Base-by-base conservation (phyloP, 2,329 filamentous ascomycete genomes). In the Aspergillus quadrilineatus region DNA sequence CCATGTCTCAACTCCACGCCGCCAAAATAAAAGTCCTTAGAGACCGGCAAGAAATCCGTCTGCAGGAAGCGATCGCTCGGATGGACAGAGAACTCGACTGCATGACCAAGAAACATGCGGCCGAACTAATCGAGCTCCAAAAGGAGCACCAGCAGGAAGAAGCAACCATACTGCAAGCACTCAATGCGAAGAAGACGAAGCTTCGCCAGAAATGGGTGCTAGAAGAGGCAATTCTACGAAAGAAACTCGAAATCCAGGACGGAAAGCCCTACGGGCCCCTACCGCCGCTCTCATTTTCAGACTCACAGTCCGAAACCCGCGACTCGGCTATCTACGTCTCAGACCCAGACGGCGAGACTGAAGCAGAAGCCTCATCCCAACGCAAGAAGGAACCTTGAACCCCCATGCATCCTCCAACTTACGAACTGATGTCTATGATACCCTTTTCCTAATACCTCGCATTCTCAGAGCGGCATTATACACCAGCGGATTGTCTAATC, bases 11-110 rank as follows among this genome's bases (percentile, higher is more conserved):
- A 26, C 67, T 79, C 1, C 77, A 79, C 48, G 62, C 71, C 14
- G 70, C 76, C 7, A 77, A 75, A 34, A 77, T 79, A 61, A 78
- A 79, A 56, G 77, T 79, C 10, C 68, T 79, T 15, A 72, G 77
- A 15, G 77, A 78, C 36, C 72, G 70, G n/a, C 77, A 79, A 56
- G 75, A 79, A 48, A 67, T 72, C 34, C 69, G 70, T 39, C 64
- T 77, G 6, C 71, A 74, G 44, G 74, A 75, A 49, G 67, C 74
- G 4, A 67, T 75, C 15, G 63, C 64, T 15, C 72, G 72, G 9
- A 75, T 75, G 65, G 75, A 75, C 42, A 64, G 62, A 15, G 76
- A 77, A 56, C 58, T 76, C 4, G 66, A 73, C 3, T 60, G 65
- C 1, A 53, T 78, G 37, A 67, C 73, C 51, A 60, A 67, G 17